Conservation (phyloP, 1,284 basidiomycete species). For the Chondrostereum purpureum region DNA sequence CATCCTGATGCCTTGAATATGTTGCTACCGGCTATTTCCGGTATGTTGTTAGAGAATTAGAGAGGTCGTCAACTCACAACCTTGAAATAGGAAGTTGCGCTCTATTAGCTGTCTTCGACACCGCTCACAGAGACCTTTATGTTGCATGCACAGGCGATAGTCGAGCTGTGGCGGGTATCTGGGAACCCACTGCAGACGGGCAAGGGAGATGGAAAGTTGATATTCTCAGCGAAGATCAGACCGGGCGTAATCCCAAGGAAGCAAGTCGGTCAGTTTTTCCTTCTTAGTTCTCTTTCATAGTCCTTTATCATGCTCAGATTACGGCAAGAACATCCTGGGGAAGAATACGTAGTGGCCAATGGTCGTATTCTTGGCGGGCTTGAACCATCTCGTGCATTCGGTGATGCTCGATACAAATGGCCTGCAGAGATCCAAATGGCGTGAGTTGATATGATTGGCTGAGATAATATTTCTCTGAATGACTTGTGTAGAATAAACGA, state of each 20-base stretch:
- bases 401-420: conserved; percentile 95
- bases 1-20: conserved; percentile 64
- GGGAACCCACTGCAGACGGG: conserved; percentile 55
- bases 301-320: conserved; percentile 50
- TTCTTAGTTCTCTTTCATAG: conserved; percentile 3
- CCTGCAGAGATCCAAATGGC: conserved; percentile 62
- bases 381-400: conserved; percentile 92
- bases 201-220: conserved; percentile 82
- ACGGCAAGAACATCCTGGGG: conserved; percentile 80
- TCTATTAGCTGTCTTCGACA: conserved; percentile 80
- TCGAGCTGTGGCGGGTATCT: conserved; percentile 92
- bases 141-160: conserved; percentile 93
- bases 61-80: conserved; percentile 8
- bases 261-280: conserved; percentile 46
- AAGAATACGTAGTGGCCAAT: conserved; percentile 81
- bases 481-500: conserved; percentile 47
- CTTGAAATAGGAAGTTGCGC: conserved; percentile 79
- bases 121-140: conserved; percentile 73
- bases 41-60: conserved; percentile 36
- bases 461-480: conserved; percentile 8
- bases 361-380: conserved; percentile 90
- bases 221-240: conserved; percentile 92
- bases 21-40: conserved; percentile 76
- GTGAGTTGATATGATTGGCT: conserved; percentile 37
- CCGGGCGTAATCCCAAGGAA: conserved; percentile 86